phyloP scores from a whole-genome alignment of 768 basidiomycete genomes.

The Serendipita sp. region DNA sequence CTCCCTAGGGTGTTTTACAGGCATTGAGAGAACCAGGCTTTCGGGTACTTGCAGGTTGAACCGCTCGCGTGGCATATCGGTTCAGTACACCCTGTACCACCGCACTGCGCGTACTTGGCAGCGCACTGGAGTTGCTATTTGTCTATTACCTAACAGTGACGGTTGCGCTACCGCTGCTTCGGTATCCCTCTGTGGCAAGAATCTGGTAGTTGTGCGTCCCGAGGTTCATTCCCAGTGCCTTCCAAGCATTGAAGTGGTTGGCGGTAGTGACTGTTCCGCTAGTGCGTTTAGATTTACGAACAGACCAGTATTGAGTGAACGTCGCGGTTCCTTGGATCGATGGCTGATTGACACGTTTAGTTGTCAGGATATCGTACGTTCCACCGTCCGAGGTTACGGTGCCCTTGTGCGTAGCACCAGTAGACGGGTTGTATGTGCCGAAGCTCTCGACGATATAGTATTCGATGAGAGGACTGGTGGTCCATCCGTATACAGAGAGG shows the following conservation, averaged over 20 bases:
- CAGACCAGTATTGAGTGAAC: conserved; percentile 33
- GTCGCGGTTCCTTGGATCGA: conserved; percentile 29
- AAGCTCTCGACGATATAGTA: conserved; percentile 32
- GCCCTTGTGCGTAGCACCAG: conserved; percentile 21
- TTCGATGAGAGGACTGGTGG: conserved; percentile 29
- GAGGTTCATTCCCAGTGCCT: no score
- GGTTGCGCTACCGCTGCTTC: no score
- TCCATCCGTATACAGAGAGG: conserved; percentile 33
- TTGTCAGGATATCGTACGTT: conserved; percentile 27
- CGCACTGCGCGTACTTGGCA: neutral
- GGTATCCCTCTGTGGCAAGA: no score
- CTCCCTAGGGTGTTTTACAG: neutral
- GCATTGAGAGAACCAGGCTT: conserved; percentile 7
- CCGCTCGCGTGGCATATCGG: conserved; percentile 1
- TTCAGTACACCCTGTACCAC: neutral
- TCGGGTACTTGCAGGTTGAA: conserved; percentile 3
- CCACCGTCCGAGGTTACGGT: conserved; percentile 27
- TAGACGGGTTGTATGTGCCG: conserved; percentile 26
- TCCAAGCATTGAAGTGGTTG: no score
- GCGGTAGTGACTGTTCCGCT: no score
- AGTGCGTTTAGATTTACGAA: conserved; percentile 16
- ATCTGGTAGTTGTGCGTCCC: no score
- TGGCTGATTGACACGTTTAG: conserved; percentile 24
- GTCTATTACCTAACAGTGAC: no score
- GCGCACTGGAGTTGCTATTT: neutral